Base-by-base conservation (phyloP, 2,329 filamentous ascomycete species). In the Ramularia endophylla region DNA sequence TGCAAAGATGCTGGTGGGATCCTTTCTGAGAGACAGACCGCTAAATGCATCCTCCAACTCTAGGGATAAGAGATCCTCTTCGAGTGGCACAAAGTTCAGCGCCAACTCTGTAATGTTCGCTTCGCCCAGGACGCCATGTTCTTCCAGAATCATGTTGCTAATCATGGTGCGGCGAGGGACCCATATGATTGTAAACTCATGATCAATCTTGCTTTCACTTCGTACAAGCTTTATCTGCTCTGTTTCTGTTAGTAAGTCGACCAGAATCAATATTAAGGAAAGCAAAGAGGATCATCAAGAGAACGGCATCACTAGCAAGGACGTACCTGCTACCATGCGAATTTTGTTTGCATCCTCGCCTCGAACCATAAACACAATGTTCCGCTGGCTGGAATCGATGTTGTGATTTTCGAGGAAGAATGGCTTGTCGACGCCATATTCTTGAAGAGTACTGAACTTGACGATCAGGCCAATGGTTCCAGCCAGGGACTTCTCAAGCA, bases 151-250 rank as follows among this genome's bases (percentile, higher is more conserved):
- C 60, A 88, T 83, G 62, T 97, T 88, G 53, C 87, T 92, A 40
- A 97, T 83, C 40, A 94, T 72, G 3, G 92, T 97, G 47, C 92
- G 84, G 43, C 92, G 81, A 5, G 94, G 90, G 30, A 94, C 85
- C 86, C 92, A 97, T 62, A 95, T 90, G 55, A 98, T 84, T 49
- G 89, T 90, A 62, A 97, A 95, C 56, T 98, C 90, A 75, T 98
- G 92, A 53, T 88, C 86, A 34, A 83, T 86, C 58, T 87, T 84
- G 61, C 85, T 89, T 64, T 92, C 87, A 58, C 83, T 84, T 57
- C 90, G 87, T 44, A 97, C 73, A 46, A 86, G 82, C 64, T 89
- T 90, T 56, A 97, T 88, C 70, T 97, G 88, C 54, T 86, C 90
- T 95, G n/a, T n/a, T n/a, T n/a, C n/a, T n/a, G n/a, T n/a, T n/a